Conservation (phyloP, 495 filamentous ascomycete genomes). For the Delitschia confertaspora region DNA sequence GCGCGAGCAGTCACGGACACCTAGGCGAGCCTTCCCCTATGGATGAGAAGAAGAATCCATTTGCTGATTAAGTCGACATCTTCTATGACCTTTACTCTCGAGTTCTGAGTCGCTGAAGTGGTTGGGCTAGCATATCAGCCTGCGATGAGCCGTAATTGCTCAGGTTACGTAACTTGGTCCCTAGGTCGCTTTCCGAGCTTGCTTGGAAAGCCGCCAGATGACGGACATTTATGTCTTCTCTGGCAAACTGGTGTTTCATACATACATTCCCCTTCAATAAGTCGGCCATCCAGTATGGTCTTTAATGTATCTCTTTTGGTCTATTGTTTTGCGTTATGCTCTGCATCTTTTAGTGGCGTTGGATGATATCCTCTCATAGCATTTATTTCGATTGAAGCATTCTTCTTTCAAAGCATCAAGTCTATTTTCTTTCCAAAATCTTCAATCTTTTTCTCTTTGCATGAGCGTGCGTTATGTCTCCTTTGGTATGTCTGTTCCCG, state of each 20-base stretch:
- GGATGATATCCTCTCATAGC: slow-evolving; percentile 28
- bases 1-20: slow-evolving; percentile 32
- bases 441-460: slow-evolving; percentile 16
- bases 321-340: slow-evolving; percentile 31
- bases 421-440: slow-evolving; percentile 3
- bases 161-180: slow-evolving; percentile 34
- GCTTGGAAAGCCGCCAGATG: slow-evolving; percentile 13
- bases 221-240: slow-evolving; percentile 15
- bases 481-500: slow-evolving; percentile 28
- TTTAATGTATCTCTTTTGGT: slow-evolving; percentile 22
- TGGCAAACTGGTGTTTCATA: slow-evolving; percentile 23
- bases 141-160: slow-evolving; percentile 33
- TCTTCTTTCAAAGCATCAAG: slow-evolving; percentile 6
- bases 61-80: slow-evolving; percentile 28
- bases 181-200: slow-evolving; percentile 23
- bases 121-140: slow-evolving; percentile 18
- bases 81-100: slow-evolving; percentile 34
- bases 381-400: slow-evolving; percentile 25
- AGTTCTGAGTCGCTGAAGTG: slow-evolving; percentile 27
- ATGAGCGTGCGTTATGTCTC: slow-evolving; percentile 23
- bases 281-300: background rate
- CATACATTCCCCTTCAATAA: slow-evolving; percentile 16
- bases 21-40: slow-evolving; percentile 29
- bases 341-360: slow-evolving; percentile 27
- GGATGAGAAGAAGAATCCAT: slow-evolving; percentile 33